Base-by-base conservation (phyloP, 148 eudicot species). In the Simmondsia chinensis region DNA sequence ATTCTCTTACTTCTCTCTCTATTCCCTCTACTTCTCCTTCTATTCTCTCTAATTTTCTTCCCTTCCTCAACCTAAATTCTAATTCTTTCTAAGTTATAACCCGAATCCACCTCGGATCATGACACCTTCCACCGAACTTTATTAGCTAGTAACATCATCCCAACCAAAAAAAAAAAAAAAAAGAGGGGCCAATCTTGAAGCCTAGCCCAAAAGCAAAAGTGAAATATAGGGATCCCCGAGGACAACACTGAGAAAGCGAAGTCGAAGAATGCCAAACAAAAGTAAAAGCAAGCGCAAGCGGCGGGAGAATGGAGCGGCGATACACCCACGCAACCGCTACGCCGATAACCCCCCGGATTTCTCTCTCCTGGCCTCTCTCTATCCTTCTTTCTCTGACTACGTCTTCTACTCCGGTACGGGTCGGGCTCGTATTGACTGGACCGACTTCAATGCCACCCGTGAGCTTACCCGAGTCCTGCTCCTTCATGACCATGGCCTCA, bases 391-490 rank as follows among this genome's bases (percentile, higher is more conserved):
- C 48, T 37, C 76, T 29, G 52, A 64, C 1, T 79, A 60, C 39
- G 85, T 89, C 3, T 82, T 63, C 59, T 76, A 76, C 66, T 64
- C 93, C 66, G 55, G 14, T 29, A 39, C 13, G 76, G 76, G 77
- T 12, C 75, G 82, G 0, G 79, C 95, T 17, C 69, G 61, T 50
- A 89, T 89, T 52, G 94, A 89, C 45, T 89, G 93, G 93, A 89
- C 87, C 38, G 97, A 89, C 45, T 89, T 68, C 57, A 79, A 79
- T 51, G 97, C 95, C 32, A 89, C 95, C 39, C 71, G 97, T 6
- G 85, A 84, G 60, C 87, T 89, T 52, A 81, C 97, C 9, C 66
- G 78, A 41, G 76, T 82, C 33, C 71, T 89, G 34, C 95, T 89
- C 28, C 88, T 63, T 44, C 94, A 82, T 21, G 80, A 89, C 58